phyloP scores from a whole-genome alignment of 2,329 filamentous ascomycete genomes.

The Cladosporium sp. region DNA sequence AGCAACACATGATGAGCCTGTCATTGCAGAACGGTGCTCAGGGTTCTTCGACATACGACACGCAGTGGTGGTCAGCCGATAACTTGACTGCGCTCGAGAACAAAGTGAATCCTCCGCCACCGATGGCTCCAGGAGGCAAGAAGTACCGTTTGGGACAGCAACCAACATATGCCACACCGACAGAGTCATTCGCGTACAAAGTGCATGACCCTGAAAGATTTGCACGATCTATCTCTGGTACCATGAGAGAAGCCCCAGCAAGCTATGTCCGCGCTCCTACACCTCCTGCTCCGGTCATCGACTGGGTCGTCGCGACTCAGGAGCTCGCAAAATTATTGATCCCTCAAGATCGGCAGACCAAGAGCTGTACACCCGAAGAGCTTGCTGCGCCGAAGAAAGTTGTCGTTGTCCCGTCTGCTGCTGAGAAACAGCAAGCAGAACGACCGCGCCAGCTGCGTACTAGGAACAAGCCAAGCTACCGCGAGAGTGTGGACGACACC shows the following conservation, averaged over 20 bases:
- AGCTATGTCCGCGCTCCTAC: conserved; percentile 46
- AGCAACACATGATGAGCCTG: conserved; percentile 5
- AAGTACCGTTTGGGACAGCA: conserved; percentile 54
- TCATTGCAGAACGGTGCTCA: conserved; percentile 4
- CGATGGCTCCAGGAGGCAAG: conserved; percentile 44
- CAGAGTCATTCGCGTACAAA: conserved; percentile 80
- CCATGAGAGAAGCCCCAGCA: conserved; percentile 35
- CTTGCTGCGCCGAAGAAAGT: conserved; percentile 55
- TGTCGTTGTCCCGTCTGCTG: background rate
- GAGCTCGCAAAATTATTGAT: conserved; percentile 81
- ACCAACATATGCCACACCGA: conserved; percentile 81
- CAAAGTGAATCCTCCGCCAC: conserved; percentile 49
- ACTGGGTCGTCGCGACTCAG: conserved; percentile 79
- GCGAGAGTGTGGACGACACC: background rate
- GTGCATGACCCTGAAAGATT: conserved; percentile 65
- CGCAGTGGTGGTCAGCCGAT: conserved; percentile 43
- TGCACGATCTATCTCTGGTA: conserved; percentile 58
- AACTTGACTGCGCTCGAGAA: conserved; percentile 68
- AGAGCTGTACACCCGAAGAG: conserved; percentile 74
- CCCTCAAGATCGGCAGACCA: conserved; percentile 68
- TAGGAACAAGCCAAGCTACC: background rate
- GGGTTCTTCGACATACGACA: conserved; percentile 30
- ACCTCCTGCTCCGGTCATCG: conserved; percentile 73
- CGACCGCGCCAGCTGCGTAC: conserved; percentile 7
- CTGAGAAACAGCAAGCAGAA: conserved; percentile 2